Percentiles rank a stretch among this genome's conserved stretches.
phyloP scores from a whole-genome alignment of 1,284 basidiomycete genomes.

The Flammula alnicola region DNA sequence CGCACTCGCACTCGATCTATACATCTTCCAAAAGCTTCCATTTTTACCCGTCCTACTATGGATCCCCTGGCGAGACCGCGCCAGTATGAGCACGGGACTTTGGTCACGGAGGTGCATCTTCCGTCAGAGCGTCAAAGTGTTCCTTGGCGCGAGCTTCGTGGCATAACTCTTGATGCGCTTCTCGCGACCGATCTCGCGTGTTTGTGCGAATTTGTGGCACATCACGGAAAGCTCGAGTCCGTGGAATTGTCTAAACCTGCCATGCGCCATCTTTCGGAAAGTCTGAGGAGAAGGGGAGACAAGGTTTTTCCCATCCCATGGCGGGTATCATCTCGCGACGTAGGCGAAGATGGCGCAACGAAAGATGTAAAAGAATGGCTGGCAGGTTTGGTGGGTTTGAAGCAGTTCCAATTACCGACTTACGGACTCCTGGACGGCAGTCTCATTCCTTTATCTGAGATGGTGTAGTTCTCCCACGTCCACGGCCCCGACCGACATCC shows the following conservation, averaged over 20 bases:
- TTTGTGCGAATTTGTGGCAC: conserved; percentile 19
- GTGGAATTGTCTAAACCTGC: conserved; percentile 17
- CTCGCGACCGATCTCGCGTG: conserved; percentile 13
- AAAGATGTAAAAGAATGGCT: conserved; percentile 15
- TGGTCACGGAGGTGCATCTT: neutral
- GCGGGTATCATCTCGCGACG: neutral
- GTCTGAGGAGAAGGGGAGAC: neutral
- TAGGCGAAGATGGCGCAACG: neutral
- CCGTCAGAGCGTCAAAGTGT: neutral
- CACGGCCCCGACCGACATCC: too few relatives aligned
- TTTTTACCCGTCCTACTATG: neutral
- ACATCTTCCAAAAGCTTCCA: conserved; percentile 1
- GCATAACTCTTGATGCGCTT: conserved; percentile 18
- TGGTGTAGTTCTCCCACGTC: neutral
- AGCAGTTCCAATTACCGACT: neutral
- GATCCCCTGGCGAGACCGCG: neutral
- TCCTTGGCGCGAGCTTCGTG: conserved; percentile 17
- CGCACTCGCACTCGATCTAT: conserved; percentile 2
- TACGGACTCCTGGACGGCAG: neutral
- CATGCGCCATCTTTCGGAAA: conserved; percentile 13
- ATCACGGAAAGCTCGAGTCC: conserved; percentile 10
- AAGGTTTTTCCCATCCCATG: neutral
- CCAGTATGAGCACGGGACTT: neutral
- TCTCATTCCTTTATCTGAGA: neutral
- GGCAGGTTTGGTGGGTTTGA: conserved; percentile 3